Percentiles rank a stretch among this genome's conserved stretches.
Conservation (phyloP, 345 rosid genomes). For the Populus davidiana region DNA sequence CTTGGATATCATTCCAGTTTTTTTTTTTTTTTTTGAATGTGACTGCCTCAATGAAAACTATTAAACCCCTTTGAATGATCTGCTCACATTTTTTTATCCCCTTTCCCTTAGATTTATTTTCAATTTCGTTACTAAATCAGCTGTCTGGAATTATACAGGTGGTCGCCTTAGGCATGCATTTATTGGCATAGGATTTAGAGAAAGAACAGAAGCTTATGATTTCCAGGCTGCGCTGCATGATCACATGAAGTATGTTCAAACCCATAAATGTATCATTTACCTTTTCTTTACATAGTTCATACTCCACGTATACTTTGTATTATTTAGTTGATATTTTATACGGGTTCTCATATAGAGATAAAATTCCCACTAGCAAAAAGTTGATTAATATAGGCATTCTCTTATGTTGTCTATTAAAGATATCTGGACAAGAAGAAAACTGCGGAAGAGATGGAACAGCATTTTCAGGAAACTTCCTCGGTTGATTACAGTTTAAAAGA, state of each 20-base stretch:
- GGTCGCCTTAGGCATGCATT: conserved; percentile 96
- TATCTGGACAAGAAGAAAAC: conserved; percentile 94
- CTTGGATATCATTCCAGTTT: background rate
- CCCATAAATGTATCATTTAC: background rate
- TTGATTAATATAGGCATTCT: background rate
- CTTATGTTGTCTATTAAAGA: conserved; percentile 30
- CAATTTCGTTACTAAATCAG: conserved; percentile 4
- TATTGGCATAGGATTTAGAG: conserved; percentile 94
- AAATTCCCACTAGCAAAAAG: background rate
- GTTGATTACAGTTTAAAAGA: conserved; percentile 89
- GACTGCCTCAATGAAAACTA: background rate
- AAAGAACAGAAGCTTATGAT: conserved; percentile 97
- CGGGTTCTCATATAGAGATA: background rate
- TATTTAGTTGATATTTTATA: background rate
- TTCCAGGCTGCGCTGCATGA: conserved; percentile 98
- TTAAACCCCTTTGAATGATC: background rate
- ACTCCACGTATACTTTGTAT: conserved; percentile 3
- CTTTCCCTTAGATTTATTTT: background rate
- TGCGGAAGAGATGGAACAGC: conserved; percentile 99
- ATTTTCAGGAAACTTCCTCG: conserved; percentile 69
- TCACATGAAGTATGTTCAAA: conserved; percentile 74
- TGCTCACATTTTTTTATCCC: background rate
- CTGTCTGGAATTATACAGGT: conserved; percentile 46
- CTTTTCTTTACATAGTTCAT: background rate
- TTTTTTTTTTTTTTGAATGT: background rate